Base-by-base conservation (phyloP, 2,329 filamentous ascomycete genomes). In the Cladosporium sphaerospermum region DNA sequence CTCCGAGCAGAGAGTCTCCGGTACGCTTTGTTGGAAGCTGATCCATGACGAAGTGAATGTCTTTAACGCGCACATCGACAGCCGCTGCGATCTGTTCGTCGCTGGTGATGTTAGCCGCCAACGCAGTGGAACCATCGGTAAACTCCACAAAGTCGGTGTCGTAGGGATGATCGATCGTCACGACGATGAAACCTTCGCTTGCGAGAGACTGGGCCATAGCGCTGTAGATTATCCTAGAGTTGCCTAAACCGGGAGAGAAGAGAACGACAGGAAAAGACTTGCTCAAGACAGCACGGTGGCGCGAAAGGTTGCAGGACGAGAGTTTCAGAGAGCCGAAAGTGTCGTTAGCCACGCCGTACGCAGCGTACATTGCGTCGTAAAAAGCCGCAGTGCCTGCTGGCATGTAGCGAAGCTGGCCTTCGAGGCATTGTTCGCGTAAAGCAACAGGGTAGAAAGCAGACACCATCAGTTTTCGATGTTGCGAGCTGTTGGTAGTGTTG, bases 101-200 rank as follows among this genome's bases (percentile, higher is more conserved):
- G 51, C 49, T 56, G 52, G 44, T 57, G 45, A 59, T 59, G 11
- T 54, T 57, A 33, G 54, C 62, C 54, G 52, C 60, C 43, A 60
- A 60, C 8, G 68, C 61, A 9, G 70, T 55, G 1, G 65, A 65
- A 3, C 70, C 75, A 52, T 77, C 64, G 0, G 75, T 72, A n/a
- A 75, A 78, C 52, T 77, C 70, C 8, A 80, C 69, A 16, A 75
- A 64, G 0, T 61, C 53, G 0, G 72, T 67, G 45, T 79, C 76
- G 45, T 74, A 72, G 0, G 77, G 70, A 47, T 79, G 77, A 53
- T 80, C 78, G 19, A 80, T 63, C 0, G 75, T 64, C 10, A 78
- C 63, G 2, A 80, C 73, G 0, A 71, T 65, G 45, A 71, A 75
- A 0, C 77, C 77, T 5, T 71, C 65, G 13, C 73, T 75, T 0